Percentiles rank a stretch among this genome's conserved stretches.
Evolutionary conservation across 2,329 filamentous ascomycete species (phyloP).

Genomic region (Bipolaris cookei): DNA sequence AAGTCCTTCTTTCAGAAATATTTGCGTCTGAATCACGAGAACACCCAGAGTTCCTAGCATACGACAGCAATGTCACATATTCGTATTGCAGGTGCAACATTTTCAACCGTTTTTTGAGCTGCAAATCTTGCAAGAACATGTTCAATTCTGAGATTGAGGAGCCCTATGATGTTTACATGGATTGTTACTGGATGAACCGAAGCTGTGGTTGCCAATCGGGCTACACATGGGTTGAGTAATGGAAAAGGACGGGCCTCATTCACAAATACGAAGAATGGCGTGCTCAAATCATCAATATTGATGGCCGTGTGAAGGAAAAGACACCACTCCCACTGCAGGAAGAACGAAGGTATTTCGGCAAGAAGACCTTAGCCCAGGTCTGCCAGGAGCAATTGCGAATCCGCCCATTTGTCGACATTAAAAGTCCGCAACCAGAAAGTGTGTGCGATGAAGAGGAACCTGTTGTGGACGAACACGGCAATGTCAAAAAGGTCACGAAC

Average conservation of each 20-base stretch:
- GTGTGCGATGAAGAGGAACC: conserved; percentile 58
- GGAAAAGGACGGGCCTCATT: conserved; percentile 79
- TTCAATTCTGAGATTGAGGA: conserved; percentile 75
- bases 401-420: conserved; percentile 83
- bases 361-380: conserved; percentile 87
- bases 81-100: conserved; percentile 96
- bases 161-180: conserved; percentile 96
- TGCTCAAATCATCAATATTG: conserved; percentile 74
- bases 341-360: conserved; percentile 69
- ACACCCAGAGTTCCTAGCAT: conserved; percentile 77
- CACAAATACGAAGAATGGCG: conserved; percentile 85
- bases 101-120: conserved; percentile 95
- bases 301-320: conserved; percentile 67
- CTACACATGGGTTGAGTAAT: conserved; percentile 91
- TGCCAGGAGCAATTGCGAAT: conserved; percentile 85
- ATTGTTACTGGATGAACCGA: conserved; percentile 96
- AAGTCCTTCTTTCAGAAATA: conserved; percentile 83
- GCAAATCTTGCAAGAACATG: conserved; percentile 77
- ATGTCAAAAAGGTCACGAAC: conserved; percentile 69
- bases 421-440: conserved; percentile 61
- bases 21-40: conserved; percentile 73
- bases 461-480: conserved; percentile 69
- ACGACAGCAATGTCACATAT: conserved; percentile 91
- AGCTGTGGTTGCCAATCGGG: conserved; percentile 88
- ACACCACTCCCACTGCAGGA: conserved; percentile 75